A percentile compares a stretch with the other conserved stretches of the same genome.
phyloP scores from a whole-genome alignment of 1,284 basidiomycete species.

The Rhodotorula sp. region DNA sequence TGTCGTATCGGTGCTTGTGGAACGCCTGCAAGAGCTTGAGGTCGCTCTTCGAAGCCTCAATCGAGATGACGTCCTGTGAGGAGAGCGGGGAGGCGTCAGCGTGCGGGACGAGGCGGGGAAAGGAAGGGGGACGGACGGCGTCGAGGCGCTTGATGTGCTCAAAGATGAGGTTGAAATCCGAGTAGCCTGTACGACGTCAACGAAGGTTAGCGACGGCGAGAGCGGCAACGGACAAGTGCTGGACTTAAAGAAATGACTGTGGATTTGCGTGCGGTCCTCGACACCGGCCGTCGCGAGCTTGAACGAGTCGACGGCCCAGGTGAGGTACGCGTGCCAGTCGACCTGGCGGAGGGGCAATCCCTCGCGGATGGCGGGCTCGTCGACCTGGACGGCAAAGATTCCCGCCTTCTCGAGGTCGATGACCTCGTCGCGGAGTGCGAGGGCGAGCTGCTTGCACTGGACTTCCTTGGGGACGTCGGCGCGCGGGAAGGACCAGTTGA shows the following conservation, averaged over 20 bases:
- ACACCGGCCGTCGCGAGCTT: slow-evolving; percentile 93
- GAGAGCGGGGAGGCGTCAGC: slow-evolving; percentile 59
- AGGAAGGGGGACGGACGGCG: not conserved
- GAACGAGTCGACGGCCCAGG: slow-evolving; percentile 97
- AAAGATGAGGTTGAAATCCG: slow-evolving; percentile 93
- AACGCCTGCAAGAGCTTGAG: slow-evolving; percentile 96
- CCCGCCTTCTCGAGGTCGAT: slow-evolving; percentile 95
- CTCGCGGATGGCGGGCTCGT: slow-evolving; percentile 99
- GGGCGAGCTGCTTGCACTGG: slow-evolving; percentile 97
- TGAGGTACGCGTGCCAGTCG: slow-evolving; percentile 93
- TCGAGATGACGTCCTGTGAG: slow-evolving; percentile 93
- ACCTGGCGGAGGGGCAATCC: slow-evolving; percentile 90
- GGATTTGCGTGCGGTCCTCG: slow-evolving; percentile 78
- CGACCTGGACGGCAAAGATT: slow-evolving; percentile 97
- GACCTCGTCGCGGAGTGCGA: slow-evolving; percentile 98
- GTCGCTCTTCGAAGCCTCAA: slow-evolving; percentile 79
- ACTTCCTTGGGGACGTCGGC: slow-evolving; percentile 94
- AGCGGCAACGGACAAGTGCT: not conserved
- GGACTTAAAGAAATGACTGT: slow-evolving; percentile 80
- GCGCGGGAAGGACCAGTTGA: slow-evolving; percentile 99
- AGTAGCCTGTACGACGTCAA: slow-evolving; percentile 53
- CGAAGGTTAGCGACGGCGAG: not conserved
- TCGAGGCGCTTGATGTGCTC: slow-evolving; percentile 76
- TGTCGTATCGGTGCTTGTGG: slow-evolving; percentile 74
- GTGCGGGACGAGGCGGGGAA: not conserved